Percentiles rank a stretch among this genome's conserved stretches.
These are phyloP conservation scores for Rhododendron henanense DNA, from an alignment of 148 eudicot genomes.

Conservation along the genomic window DNA sequence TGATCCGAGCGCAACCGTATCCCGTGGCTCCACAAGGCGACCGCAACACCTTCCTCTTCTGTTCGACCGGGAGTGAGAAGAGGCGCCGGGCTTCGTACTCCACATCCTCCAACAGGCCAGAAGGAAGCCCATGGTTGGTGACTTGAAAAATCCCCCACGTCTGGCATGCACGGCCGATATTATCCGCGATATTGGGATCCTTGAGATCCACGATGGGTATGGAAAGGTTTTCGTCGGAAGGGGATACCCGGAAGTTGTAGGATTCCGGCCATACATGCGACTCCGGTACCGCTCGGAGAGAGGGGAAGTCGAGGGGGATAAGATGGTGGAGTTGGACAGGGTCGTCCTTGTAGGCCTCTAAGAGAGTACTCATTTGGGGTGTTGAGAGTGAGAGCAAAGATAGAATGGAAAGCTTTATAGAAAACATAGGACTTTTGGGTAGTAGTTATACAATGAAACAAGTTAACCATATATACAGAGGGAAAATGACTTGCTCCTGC, in stretches of 20 bases:
- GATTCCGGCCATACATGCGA: constrained; percentile 41
- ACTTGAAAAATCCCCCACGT: constrained; percentile 60
- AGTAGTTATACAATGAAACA: neutral
- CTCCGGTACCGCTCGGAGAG: constrained; percentile 33
- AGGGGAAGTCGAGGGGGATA: constrained; percentile 24
- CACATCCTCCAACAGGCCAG: constrained; percentile 21
- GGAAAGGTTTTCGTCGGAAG: neutral
- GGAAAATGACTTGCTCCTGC: neutral
- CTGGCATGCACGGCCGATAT: constrained; percentile 40
- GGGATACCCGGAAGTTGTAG: neutral
- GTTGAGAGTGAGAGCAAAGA: neutral
- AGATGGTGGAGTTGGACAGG: constrained; percentile 19
- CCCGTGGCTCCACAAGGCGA: constrained; percentile 43
- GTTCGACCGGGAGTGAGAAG: constrained; percentile 42
- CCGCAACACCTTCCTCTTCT: constrained; percentile 46
- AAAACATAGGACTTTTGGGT: neutral
- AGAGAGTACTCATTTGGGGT: constrained; percentile 13
- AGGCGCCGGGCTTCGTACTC: constrained; percentile 36
- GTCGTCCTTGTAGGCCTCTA: constrained; percentile 22
- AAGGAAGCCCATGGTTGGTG: constrained; percentile 49
- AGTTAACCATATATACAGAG: neutral
- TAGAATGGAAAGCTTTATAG: neutral
- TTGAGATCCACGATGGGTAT: constrained; percentile 41
- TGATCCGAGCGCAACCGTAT: constrained; percentile 48
- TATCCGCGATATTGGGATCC: constrained; percentile 28